Percentiles rank a stretch among this genome's conserved stretches.
phyloP scores from a whole-genome alignment of 1,139 yeast genomes.

The Lodderomyces orthopsilosis region DNA sequence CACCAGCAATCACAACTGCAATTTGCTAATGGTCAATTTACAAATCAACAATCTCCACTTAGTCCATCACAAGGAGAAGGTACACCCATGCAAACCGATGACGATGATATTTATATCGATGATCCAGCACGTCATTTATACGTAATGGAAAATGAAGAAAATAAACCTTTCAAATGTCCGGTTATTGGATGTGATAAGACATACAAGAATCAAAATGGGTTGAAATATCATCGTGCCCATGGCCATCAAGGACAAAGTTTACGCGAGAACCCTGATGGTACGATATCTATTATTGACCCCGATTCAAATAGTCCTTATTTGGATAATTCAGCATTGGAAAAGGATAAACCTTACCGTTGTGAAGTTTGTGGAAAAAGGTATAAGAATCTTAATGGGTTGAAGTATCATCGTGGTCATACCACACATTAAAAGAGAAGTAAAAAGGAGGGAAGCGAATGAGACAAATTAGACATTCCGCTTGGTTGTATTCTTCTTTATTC shows the following conservation, averaged over 20 bases:
- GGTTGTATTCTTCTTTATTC: constrained; percentile 1
- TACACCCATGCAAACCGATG: constrained; percentile 36
- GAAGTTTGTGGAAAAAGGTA: constrained; percentile 97
- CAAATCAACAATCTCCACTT: constrained; percentile 17
- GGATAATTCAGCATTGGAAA: constrained; percentile 91
- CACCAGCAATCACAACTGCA: constrained; percentile 11
- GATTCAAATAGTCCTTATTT: constrained; percentile 87
- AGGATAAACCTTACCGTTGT: constrained; percentile 97
- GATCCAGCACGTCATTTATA: constrained; percentile 95
- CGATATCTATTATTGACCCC: constrained; percentile 90
- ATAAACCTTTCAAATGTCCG: constrained; percentile 95
- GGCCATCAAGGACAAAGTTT: constrained; percentile 96
- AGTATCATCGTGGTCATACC: constrained; percentile 96
- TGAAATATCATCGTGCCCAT: constrained; percentile 91
- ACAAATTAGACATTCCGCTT: no score
- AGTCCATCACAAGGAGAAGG: constrained; percentile 16
- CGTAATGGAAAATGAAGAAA: constrained; percentile 88
- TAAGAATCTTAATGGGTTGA: constrained; percentile 92
- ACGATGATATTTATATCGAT: constrained; percentile 66
- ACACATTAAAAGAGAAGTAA: constrained; percentile 57
- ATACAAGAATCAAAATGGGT: constrained; percentile 94
- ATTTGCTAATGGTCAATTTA: constrained; percentile 7
- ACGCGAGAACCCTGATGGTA: constrained; percentile 89
- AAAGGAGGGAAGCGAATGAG: constrained; percentile 1
- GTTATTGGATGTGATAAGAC: constrained; percentile 98